Evolutionary conservation across 768 basidiomycete species (phyloP), one percentile per base, ranked within the genome.

Genomic region (Suillus fuscotomentosus): DNA sequence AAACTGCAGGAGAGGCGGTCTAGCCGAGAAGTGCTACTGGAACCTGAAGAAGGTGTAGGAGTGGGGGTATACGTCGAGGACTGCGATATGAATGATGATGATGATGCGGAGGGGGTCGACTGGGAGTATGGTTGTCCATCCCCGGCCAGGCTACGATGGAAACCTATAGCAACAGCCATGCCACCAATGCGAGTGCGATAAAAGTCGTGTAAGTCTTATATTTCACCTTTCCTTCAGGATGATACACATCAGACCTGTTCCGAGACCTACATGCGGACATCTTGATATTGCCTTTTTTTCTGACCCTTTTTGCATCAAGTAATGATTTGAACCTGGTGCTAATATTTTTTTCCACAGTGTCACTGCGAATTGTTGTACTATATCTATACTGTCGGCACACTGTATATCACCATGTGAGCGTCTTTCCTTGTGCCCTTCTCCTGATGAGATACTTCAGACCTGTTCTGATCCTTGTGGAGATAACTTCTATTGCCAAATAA

Each of bases 171-270:
- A 1, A 88, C 88, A 0, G 79, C 85, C 8, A 79, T 87, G 75
- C 89, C 89, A 2, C 86, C 89, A 1, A 73, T 83, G 63, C 66
- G 65, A 0, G 27, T 71, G 36, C 68, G 69, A 60, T 66, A 71
- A 75, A 64, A 22, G 22, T 50, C 66, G 74, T 67, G 74, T 77
- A 64, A 74, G 75, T 70, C 0, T 38, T 7, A 17, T 61, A 36
- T 66, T 69, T 70, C 56, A 66, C 41, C 64, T 0, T 48, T 61
- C 65, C 55, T 70, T 70, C 43, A 62, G 77, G 89, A 91, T 89
- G 90, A 90, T 79, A 84, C 71, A 74, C 62, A 79, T 85, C 87
- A 91, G 88, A 90, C 89, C 89, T 91, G 88, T 91, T 86, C 90
- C 79, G 87, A 91, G 75, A 78, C 68, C 71, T 71, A 72, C 69